These are phyloP conservation scores for Rhamnella rubrinervis DNA, from an alignment of 331 rosid species.

Conservation along the genomic window DNA sequence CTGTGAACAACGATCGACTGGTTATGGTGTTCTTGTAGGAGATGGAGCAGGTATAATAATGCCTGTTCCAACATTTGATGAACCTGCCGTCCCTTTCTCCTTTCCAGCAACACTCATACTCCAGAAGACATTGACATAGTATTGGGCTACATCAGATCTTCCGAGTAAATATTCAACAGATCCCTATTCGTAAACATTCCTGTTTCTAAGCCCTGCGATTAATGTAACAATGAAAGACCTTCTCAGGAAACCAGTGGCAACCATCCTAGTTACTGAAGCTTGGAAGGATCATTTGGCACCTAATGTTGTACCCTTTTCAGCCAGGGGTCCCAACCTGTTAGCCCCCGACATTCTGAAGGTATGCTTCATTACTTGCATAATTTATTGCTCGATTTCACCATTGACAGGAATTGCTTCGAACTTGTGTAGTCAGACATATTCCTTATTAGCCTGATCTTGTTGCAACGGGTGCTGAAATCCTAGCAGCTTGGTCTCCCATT, in stretches of 20 bases:
- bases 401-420: neutral
- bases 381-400: neutral
- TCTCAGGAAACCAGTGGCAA: slow-evolving; percentile 21
- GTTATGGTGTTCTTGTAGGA: neutral
- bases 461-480: slow-evolving; percentile 22
- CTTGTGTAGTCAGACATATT: neutral
- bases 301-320: slow-evolving; percentile 23
- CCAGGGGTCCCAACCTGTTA: slow-evolving; percentile 22
- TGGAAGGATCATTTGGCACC: slow-evolving; percentile 26
- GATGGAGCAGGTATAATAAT: slow-evolving; percentile 17
- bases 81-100: slow-evolving; percentile 3
- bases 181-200: too few species aligned
- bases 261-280: slow-evolving; percentile 18
- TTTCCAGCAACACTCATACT: slow-evolving; percentile 9
- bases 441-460: slow-evolving; percentile 18
- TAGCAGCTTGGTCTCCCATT: slow-evolving; percentile 23
- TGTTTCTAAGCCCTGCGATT: too few species aligned
- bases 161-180: slow-evolving; percentile 5
- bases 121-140: slow-evolving; percentile 11
- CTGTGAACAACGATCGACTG: slow-evolving; percentile 8
- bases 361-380: neutral
- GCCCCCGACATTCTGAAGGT: slow-evolving; percentile 29
- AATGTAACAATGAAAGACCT: too few species aligned
- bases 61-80: neutral
- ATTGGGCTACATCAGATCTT: slow-evolving; percentile 8